Conservation (phyloP, 1,284 basidiomycete species). For the Malassezia japonica region DNA sequence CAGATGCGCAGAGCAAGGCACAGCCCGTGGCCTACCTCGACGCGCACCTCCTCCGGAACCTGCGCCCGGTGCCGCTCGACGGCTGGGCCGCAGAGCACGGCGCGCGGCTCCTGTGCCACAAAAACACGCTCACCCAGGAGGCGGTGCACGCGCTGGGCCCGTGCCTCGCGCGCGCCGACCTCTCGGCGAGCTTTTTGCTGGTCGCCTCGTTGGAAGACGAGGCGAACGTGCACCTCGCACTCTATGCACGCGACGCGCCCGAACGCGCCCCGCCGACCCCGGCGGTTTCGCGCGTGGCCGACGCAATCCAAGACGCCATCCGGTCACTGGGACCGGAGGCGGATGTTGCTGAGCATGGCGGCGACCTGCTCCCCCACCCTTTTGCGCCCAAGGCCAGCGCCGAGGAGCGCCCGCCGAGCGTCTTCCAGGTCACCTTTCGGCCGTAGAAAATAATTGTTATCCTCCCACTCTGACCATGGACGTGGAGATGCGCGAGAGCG, state of each 20-base stretch:
- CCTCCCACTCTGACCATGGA: conserved; percentile 7
- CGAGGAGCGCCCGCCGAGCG: neutral
- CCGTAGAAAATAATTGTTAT: conserved; percentile 5
- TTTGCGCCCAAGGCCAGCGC: neutral
- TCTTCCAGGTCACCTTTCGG: conserved; percentile 2
- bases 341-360: neutral
- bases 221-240: neutral
- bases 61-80: conserved; percentile 3
- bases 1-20: neutral
- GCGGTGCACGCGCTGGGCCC: neutral
- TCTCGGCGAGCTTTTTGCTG: conserved; percentile 3
- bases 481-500: conserved; percentile 15
- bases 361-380: neutral
- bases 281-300: neutral
- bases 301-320: neutral
- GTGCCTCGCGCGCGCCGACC: neutral
- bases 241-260: conserved; percentile 1
- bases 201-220: conserved; percentile 5
- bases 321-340: neutral
- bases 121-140: neutral
- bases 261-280: neutral
- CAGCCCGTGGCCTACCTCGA: neutral
- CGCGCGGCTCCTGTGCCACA: neutral
- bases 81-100: conserved; percentile 6
- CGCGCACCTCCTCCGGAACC: neutral